Conservation (phyloP, 306 rosid species). For the Glycyrrhiza uralensis region DNA sequence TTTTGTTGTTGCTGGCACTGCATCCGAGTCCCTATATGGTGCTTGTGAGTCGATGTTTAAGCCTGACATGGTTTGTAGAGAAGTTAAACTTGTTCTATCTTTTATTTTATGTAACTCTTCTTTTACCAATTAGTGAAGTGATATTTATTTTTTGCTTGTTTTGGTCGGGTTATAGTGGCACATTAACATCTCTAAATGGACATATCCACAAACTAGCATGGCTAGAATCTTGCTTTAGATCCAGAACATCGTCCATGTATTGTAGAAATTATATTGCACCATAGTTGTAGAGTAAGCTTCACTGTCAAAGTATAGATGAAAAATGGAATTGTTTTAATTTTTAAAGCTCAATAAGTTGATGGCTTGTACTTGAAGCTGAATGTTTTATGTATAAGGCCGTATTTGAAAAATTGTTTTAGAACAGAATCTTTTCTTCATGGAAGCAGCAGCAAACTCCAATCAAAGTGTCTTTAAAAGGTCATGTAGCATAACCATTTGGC, state of each 20-base stretch:
- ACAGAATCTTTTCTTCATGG: not conserved
- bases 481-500: not conserved
- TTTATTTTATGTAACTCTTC: not conserved
- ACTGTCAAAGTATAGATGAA: not conserved
- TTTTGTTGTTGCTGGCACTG: constrained; percentile 95
- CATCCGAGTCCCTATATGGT: constrained; percentile 97
- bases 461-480: not conserved
- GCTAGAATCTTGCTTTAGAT: not conserved
- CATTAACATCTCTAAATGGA: not conserved
- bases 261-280: not conserved
- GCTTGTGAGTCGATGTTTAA: constrained; percentile 97
- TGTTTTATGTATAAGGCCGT: not conserved
- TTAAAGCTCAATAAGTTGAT: not conserved
- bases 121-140: not conserved
- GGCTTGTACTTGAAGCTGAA: not conserved
- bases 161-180: not conserved
- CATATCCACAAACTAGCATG: not conserved
- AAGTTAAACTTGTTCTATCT: constrained; percentile 14
- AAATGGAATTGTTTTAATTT: no score
- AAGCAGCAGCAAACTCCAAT: not conserved
- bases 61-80: constrained; percentile 81
- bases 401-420: not conserved
- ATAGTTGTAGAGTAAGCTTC: not conserved
- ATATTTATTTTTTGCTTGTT: not conserved
- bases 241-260: not conserved